phyloP scores from a whole-genome alignment of 305 asterid genomes.

The Fraxinus sp. region DNA sequence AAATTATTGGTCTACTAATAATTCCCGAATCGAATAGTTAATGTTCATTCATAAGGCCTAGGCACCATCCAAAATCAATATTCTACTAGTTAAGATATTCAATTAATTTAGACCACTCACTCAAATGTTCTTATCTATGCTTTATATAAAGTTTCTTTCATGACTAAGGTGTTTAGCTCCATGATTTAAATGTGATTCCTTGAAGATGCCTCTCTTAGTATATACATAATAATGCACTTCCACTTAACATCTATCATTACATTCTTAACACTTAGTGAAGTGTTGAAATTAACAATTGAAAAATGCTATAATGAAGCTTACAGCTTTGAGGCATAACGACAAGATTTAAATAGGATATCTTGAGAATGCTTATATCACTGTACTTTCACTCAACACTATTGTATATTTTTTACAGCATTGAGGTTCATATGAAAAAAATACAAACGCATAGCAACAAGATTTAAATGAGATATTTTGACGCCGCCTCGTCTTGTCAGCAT shows the following conservation, averaged over 20 bases:
- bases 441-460: background rate
- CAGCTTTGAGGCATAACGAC: background rate
- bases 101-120: too few relatives aligned
- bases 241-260: too few relatives aligned
- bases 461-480: background rate
- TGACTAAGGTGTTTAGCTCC: too few relatives aligned
- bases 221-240: too few relatives aligned
- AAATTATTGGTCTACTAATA: background rate
- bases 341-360: background rate
- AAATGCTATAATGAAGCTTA: background rate
- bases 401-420: background rate
- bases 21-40: background rate
- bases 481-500: background rate
- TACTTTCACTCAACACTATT: too few relatives aligned
- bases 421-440: background rate
- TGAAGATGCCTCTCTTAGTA: background rate
- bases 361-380: background rate
- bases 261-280: too few relatives aligned
- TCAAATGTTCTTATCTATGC: background rate
- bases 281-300: background rate
- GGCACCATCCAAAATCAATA: background rate
- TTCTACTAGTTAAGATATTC: too few relatives aligned
- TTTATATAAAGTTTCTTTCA: too few relatives aligned
- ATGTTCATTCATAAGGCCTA: background rate
- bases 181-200: background rate